These are phyloP conservation scores for Pistacia atlantica DNA, from an alignment of 345 rosid species.

Conservation along the genomic window DNA sequence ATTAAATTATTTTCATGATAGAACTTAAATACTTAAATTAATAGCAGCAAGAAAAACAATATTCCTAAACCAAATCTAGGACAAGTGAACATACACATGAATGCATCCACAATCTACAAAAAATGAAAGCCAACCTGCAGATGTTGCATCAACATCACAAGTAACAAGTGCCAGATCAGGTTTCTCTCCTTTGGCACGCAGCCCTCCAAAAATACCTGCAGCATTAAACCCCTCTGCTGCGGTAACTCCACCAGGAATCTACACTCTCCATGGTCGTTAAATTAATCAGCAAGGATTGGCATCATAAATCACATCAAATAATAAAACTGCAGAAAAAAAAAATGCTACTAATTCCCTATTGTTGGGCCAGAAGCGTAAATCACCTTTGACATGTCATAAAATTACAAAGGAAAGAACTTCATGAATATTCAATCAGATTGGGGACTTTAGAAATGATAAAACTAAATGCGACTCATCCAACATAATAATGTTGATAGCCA, in stretches of 20 bases:
- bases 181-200: constrained; percentile 83
- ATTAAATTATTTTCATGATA: not conserved
- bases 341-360: not conserved
- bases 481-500: not conserved
- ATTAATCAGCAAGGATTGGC: not conserved
- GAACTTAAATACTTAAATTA: not conserved
- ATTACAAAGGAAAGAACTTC: too few species aligned
- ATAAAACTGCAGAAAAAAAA: not conserved
- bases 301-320: not conserved
- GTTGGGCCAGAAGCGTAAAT: not conserved
- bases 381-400: not conserved
- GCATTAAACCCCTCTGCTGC: constrained; percentile 94
- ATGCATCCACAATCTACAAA: not conserved
- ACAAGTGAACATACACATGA: not conserved
- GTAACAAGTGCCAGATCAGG: constrained; percentile 90
- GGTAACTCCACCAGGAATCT: constrained; percentile 93
- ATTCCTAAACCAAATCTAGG: not conserved
- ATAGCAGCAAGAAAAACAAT: not conserved
- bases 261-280: not conserved
- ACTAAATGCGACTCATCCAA: not conserved
- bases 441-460: not conserved
- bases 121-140: constrained; percentile 58
- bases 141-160: constrained; percentile 81
- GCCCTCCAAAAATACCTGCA: constrained; percentile 78
- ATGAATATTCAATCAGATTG: not conserved